These are phyloP conservation scores for Tritrichomonas musculus DNA, from an alignment of 208 protist genomes.

Conservation along the genomic window DNA sequence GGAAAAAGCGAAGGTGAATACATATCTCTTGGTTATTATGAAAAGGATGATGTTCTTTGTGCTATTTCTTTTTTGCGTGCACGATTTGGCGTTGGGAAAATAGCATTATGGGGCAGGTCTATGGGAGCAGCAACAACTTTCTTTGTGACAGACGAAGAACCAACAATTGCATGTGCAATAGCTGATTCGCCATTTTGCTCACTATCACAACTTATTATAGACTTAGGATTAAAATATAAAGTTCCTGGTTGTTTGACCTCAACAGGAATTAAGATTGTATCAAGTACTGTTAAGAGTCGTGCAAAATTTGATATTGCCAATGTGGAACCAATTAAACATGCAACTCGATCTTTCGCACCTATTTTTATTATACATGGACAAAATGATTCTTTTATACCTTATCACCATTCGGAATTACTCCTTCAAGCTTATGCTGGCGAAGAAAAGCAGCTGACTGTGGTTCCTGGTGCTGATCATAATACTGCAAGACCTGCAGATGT, in stretches of 20 bases:
- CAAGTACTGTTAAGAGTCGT: not conserved
- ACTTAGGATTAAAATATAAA: not conserved
- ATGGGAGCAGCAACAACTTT: not conserved
- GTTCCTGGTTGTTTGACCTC: not conserved
- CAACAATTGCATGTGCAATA: not conserved
- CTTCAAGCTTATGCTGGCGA: not conserved
- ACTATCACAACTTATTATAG: not conserved
- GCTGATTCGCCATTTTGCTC: constrained; percentile 24
- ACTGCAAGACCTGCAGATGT: not conserved
- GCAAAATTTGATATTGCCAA: not conserved
- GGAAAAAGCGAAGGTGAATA: not conserved
- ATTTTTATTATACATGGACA: not conserved
- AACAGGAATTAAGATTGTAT: not conserved
- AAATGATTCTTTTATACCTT: not conserved
- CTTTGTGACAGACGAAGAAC: not conserved
- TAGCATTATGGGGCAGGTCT: not conserved
- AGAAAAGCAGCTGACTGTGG: not conserved
- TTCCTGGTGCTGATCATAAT: not conserved
- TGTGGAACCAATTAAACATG: not conserved
- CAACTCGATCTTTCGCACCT: not conserved
- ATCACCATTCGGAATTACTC: not conserved
- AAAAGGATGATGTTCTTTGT: not conserved
- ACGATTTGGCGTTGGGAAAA: not conserved
- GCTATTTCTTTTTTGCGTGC: not conserved
- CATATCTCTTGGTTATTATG: not conserved